Evolutionary conservation across 1,284 basidiomycete genomes (phyloP).

Genomic region (Puccinia coronata): DNA sequence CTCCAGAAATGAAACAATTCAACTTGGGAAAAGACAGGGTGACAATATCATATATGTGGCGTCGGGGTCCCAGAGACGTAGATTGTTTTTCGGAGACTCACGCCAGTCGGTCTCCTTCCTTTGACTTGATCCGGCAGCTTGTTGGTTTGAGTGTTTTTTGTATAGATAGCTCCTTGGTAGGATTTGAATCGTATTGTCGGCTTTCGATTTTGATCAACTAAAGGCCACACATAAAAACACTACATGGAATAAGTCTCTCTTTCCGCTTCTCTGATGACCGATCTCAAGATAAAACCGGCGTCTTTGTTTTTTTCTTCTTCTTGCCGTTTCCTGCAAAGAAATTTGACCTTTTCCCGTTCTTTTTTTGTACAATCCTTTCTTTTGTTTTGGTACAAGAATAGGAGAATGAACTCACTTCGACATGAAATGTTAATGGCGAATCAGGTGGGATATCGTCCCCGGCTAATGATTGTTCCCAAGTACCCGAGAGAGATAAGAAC

Average conservation of each 20-base stretch:
- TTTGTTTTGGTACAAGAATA: background rate
- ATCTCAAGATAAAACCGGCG: no score
- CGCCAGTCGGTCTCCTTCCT: conserved; percentile 35
- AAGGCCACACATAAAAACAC: background rate
- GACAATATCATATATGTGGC: no score
- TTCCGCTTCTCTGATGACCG: background rate
- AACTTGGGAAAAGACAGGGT: background rate
- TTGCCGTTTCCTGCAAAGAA: no score
- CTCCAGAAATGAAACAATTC: background rate
- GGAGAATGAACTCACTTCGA: conserved; percentile 30
- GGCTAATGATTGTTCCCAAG: no score
- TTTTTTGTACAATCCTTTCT: background rate
- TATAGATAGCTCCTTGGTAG: conserved; percentile 5
- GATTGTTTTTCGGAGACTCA: background rate
- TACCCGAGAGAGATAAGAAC: no score
- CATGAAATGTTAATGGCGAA: conserved; percentile 33
- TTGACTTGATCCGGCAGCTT: background rate
- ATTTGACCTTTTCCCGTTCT: no score
- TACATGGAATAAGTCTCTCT: background rate
- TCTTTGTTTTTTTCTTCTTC: no score
- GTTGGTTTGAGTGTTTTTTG: conserved; percentile 10
- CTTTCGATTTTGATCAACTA: conserved; percentile 24
- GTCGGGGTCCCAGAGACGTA: no score
- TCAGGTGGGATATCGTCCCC: conserved; percentile 40
- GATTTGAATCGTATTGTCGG: background rate